Conservation (phyloP, 345 rosid genomes). For the Cochlearia excelsa region DNA sequence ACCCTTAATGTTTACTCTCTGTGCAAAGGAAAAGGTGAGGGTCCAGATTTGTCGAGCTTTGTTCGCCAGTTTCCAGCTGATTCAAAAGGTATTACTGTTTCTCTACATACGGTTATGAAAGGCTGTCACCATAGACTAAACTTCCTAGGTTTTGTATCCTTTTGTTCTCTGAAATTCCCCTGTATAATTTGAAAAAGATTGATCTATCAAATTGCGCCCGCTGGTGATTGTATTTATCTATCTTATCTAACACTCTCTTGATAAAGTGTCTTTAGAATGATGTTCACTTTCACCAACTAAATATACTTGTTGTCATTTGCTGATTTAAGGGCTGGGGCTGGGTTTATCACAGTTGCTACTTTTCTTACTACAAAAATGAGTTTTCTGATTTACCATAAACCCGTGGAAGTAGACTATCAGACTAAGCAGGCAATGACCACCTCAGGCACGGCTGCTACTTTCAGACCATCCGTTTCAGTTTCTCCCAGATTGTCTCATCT, state of each 20-base stretch:
- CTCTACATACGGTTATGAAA: constrained; percentile 5
- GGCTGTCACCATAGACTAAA: constrained; percentile 7
- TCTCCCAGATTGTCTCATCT: too few relatives aligned
- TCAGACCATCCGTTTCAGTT: too few relatives aligned
- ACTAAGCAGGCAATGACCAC: too few relatives aligned
- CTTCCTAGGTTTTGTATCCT: not conserved
- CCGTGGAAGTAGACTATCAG: constrained; percentile 1
- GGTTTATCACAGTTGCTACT: not conserved
- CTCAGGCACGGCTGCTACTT: too few relatives aligned
- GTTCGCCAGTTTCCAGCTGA: constrained; percentile 65
- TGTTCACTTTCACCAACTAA: not conserved
- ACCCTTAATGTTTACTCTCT: constrained; percentile 5
- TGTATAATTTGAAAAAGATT: constrained; percentile 16
- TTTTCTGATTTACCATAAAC: constrained; percentile 1
- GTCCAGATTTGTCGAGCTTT: constrained; percentile 87
- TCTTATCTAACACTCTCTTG: not conserved
- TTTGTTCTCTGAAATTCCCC: not conserved
- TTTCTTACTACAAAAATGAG: not conserved
- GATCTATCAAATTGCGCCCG: not conserved
- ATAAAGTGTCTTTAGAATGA: not conserved
- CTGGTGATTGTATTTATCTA: not conserved
- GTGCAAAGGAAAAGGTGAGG: constrained; percentile 59
- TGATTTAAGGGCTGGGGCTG: not conserved
- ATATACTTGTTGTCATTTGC: constrained; percentile 8
- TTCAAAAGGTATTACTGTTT: constrained; percentile 51